A percentile compares a stretch with the other conserved stretches of the same genome.
Conservation (phyloP, 176 grass and related monocot genomes). For the Oryza brachyantha region DNA sequence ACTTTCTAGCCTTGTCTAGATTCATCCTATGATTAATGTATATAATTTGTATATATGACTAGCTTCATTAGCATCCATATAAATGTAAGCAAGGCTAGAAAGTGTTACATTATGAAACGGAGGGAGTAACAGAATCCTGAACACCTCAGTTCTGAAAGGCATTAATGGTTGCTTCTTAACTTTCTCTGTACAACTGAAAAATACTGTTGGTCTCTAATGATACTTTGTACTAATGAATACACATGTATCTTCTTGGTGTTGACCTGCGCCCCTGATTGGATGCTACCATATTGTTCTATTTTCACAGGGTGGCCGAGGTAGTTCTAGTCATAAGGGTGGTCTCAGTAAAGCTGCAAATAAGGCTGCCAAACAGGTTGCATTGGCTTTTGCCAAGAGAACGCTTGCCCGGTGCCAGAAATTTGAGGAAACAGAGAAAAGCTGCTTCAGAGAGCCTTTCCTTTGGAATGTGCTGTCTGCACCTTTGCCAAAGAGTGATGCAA, state of each 20-base stretch:
- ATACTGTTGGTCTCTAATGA: not conserved
- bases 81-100: too few species aligned
- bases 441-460: conserved; percentile 60
- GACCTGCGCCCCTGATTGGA: not conserved
- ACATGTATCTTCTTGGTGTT: conserved; percentile 1
- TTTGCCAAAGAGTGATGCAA: conserved; percentile 35
- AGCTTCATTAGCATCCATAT: too few species aligned
- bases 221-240: not conserved
- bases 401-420: conserved; percentile 54
- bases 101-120: too few species aligned
- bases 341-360: conserved; percentile 48
- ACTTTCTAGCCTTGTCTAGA: too few species aligned
- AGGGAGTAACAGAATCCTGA: not conserved
- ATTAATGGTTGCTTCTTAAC: not conserved
- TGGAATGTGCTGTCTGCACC: conserved; percentile 45
- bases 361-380: conserved; percentile 54
- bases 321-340: conserved; percentile 71
- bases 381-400: conserved; percentile 60
- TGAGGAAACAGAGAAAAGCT: conserved; percentile 54
- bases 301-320: conserved; percentile 63
- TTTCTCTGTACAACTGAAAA: not conserved
- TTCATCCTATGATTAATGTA: too few species aligned
- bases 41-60: too few species aligned
- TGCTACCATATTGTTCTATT: conserved; percentile 5
- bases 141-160: not conserved